Percentiles rank a stretch among this genome's conserved stretches.
Evolutionary conservation across 345 rosid species (phyloP).

Genomic region (Triadica sebifera): DNA sequence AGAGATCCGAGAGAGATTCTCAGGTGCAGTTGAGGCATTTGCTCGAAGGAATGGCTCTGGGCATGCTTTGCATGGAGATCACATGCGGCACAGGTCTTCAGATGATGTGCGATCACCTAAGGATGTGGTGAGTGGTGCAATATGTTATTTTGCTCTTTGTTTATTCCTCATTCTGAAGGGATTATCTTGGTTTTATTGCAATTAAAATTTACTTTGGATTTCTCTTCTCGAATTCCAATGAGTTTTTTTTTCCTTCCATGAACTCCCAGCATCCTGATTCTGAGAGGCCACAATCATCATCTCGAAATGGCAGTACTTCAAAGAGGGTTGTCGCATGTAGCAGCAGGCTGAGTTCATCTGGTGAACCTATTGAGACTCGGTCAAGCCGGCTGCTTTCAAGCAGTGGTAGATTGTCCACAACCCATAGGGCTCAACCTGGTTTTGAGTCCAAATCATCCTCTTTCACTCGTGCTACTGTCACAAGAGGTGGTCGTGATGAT

Average conservation of each 20-base stretch:
- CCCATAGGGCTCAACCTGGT: constrained; percentile 64
- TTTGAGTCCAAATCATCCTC: constrained; percentile 50
- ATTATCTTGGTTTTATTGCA: not conserved
- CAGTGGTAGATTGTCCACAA: constrained; percentile 55
- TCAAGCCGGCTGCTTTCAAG: constrained; percentile 61
- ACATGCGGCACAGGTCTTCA: constrained; percentile 46
- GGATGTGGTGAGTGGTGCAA: constrained; percentile 43
- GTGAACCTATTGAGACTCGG: constrained; percentile 63
- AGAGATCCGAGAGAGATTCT: constrained; percentile 57
- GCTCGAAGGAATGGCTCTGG: constrained; percentile 52
- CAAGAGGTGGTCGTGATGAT: constrained; percentile 52
- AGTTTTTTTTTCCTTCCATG: not conserved
- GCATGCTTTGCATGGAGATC: constrained; percentile 42
- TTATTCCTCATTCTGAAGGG: too few relatives aligned
- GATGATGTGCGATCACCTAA: constrained; percentile 58
- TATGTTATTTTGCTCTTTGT: not conserved
- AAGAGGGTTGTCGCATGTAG: constrained; percentile 58
- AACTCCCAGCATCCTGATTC: constrained; percentile 47
- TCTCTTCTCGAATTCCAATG: not conserved
- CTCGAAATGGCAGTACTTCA: constrained; percentile 65
- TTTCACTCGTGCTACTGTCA: constrained; percentile 41
- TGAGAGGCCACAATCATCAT: constrained; percentile 50
- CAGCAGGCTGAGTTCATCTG: constrained; percentile 69
- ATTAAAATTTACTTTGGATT: not conserved
- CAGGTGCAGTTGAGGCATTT: constrained; percentile 73